phyloP scores from a whole-genome alignment of 2,329 filamentous ascomycete species.

The Ophiostoma himal-ulmi region DNA sequence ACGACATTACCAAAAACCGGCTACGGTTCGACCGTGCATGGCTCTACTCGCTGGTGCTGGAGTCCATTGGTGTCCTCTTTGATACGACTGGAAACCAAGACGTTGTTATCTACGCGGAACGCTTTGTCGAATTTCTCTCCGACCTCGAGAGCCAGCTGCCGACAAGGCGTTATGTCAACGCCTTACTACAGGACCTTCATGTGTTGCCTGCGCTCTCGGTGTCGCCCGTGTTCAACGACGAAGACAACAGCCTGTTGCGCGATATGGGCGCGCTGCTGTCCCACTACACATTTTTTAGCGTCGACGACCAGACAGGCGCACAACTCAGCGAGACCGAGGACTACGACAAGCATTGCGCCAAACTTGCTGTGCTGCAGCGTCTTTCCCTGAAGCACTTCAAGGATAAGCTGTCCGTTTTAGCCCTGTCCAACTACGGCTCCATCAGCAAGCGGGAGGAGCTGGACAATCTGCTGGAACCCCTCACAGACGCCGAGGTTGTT shows the following conservation, averaged over 20 bases:
- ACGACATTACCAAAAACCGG: conserved; percentile 69
- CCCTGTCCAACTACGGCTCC: conserved; percentile 85
- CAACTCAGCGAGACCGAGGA: conserved; percentile 67
- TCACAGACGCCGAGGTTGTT: conserved; percentile 69
- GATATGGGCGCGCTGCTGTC: conserved; percentile 74
- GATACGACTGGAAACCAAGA: conserved; percentile 41
- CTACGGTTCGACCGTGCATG: conserved; percentile 89
- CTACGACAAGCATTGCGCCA: conserved; percentile 72
- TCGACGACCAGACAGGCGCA: conserved; percentile 82
- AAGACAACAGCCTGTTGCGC: conserved; percentile 69
- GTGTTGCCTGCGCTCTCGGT: conserved; percentile 69
- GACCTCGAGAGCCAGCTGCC: conserved; percentile 91
- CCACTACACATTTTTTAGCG: conserved; percentile 82
- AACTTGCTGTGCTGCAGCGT: conserved; percentile 72
- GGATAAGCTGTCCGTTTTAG: conserved; percentile 83
- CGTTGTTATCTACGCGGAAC: conserved; percentile 76
- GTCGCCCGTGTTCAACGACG: conserved; percentile 70
- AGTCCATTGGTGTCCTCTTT: conserved; percentile 74
- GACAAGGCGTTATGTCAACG: conserved; percentile 88
- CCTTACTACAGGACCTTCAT: conserved; percentile 79
- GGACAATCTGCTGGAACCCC: conserved; percentile 62
- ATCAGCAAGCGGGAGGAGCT: conserved; percentile 78
- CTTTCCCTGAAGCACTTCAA: conserved; percentile 76
- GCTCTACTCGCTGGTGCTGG: conserved; percentile 79
- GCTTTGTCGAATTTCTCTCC: conserved; percentile 84